phyloP scores from a whole-genome alignment of 2,329 filamentous ascomycete genomes.

The Teratosphaeria destructans region DNA sequence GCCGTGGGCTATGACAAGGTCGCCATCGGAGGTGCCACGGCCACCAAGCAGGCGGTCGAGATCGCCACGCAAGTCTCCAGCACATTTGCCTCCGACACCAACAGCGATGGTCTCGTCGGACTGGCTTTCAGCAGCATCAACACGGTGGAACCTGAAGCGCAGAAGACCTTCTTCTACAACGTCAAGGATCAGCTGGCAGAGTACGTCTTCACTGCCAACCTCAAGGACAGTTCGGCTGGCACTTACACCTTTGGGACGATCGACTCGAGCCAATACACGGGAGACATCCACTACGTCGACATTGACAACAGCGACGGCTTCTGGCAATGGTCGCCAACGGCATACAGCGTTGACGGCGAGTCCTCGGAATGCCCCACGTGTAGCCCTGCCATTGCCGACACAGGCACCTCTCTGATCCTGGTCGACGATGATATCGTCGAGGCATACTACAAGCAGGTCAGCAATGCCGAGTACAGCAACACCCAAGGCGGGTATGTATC shows the following conservation, averaged over 20 bases:
- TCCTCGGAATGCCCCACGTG: slow-evolving; percentile 31
- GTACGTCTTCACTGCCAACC: slow-evolving; percentile 61
- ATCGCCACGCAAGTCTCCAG: slow-evolving; percentile 50
- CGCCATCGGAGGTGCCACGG: slow-evolving; percentile 54
- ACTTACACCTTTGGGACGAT: slow-evolving; percentile 67
- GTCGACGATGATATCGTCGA: slow-evolving; percentile 41
- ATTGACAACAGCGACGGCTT: slow-evolving; percentile 55
- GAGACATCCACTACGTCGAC: slow-evolving; percentile 50
- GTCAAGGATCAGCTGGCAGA: slow-evolving; percentile 48
- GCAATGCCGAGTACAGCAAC: slow-evolving; percentile 27
- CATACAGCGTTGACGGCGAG: slow-evolving; percentile 47
- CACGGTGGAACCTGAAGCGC: slow-evolving; percentile 49
- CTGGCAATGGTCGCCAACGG: slow-evolving; percentile 55
- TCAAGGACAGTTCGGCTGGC: slow-evolving; percentile 47
- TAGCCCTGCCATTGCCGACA: slow-evolving; percentile 37
- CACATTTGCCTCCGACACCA: slow-evolving; percentile 49
- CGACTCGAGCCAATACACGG: slow-evolving; percentile 52
- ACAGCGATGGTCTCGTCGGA: slow-evolving; percentile 59
- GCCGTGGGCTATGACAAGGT: slow-evolving; percentile 59
- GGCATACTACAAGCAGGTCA: slow-evolving; percentile 35
- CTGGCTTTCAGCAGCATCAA: slow-evolving; percentile 57
- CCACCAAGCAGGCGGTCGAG: slow-evolving; percentile 55
- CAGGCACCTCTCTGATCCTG: slow-evolving; percentile 54
- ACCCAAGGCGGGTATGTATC: slow-evolving; percentile 29
- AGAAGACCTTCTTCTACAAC: slow-evolving; percentile 68